Conservation (phyloP, 2,329 filamentous ascomycete species). For the Meredithiella fracta region DNA sequence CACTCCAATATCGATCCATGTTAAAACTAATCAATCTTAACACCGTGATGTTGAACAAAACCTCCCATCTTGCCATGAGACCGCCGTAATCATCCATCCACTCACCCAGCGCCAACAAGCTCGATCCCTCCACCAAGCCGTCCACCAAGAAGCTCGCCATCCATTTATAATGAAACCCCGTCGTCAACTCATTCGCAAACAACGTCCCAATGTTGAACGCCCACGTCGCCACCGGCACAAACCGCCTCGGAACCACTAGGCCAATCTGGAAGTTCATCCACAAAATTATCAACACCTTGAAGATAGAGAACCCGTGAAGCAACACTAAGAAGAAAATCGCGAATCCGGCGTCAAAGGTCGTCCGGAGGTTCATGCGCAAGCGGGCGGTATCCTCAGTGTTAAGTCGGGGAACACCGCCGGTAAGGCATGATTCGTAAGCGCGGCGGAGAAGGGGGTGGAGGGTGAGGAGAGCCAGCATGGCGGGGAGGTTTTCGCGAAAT, state of each 20-base stretch:
- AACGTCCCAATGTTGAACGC: slow-evolving; percentile 70
- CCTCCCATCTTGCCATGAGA: slow-evolving; percentile 79
- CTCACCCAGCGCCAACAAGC: slow-evolving; percentile 43
- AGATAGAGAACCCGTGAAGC: slow-evolving; percentile 69
- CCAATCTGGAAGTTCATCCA: slow-evolving; percentile 68
- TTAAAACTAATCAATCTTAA: slow-evolving; percentile 92
- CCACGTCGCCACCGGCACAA: slow-evolving; percentile 68
- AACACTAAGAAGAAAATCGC: slow-evolving; percentile 60
- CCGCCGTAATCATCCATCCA: slow-evolving; percentile 69
- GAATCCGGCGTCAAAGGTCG: slow-evolving; percentile 70
- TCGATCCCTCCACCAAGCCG: slow-evolving; percentile 19
- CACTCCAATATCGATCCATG: slow-evolving; percentile 88
- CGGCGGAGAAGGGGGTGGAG: slow-evolving; percentile 66
- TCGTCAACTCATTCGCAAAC: slow-evolving; percentile 74
- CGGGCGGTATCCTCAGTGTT: slow-evolving; percentile 42
- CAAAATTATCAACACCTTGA: slow-evolving; percentile 70
- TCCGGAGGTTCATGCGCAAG: slow-evolving; percentile 33
- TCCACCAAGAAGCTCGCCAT: slow-evolving; percentile 32
- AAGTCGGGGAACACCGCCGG: slow-evolving; percentile 19
- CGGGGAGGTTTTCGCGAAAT: slow-evolving; percentile 75
- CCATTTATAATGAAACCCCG: slow-evolving; percentile 56
- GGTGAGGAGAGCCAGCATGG: slow-evolving; percentile 55
- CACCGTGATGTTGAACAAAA: slow-evolving; percentile 94
- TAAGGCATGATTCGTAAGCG: slow-evolving; percentile 40
- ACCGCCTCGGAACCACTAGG: slow-evolving; percentile 50